A percentile compares a stretch with the other conserved stretches of the same genome.
Conservation (phyloP, 129 eudicot genomes). For the Glebionis coronaria region DNA sequence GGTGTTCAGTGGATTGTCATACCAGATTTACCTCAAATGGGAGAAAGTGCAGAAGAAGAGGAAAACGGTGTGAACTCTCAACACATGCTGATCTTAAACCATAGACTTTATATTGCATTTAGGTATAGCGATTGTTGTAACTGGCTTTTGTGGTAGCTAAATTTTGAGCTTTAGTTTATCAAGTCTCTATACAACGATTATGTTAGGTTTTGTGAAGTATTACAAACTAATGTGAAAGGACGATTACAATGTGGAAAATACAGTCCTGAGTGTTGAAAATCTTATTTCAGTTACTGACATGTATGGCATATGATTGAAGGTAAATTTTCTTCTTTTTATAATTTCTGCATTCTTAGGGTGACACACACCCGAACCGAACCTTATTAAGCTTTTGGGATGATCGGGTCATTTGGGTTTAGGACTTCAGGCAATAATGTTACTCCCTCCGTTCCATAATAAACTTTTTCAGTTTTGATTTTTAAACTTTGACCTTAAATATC, state of each 20-base stretch:
- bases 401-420: no score
- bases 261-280: neutral
- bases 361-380: no score
- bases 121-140: slow-evolving; percentile 3
- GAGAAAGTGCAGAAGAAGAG: slow-evolving; percentile 71
- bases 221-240: neutral
- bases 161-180: slow-evolving; percentile 12
- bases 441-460: no score
- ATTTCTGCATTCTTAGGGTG: no score
- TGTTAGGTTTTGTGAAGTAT: neutral
- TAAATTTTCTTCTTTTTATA: neutral
- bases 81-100: neutral
- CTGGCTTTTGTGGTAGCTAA: slow-evolving; percentile 7
- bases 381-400: no score
- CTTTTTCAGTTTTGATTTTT: no score
- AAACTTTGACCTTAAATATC: no score
- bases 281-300: neutral
- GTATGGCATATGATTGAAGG: neutral
- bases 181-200: neutral
- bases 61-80: slow-evolving; percentile 38
- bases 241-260: neutral
- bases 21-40: slow-evolving; percentile 95
- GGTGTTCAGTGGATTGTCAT: slow-evolving; percentile 91
- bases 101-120: slow-evolving; percentile 6
- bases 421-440: no score